Percentiles rank a stretch among this genome's conserved stretches.
Conservation (phyloP, 139 green algal species). For the Nannochloris sp. region DNA sequence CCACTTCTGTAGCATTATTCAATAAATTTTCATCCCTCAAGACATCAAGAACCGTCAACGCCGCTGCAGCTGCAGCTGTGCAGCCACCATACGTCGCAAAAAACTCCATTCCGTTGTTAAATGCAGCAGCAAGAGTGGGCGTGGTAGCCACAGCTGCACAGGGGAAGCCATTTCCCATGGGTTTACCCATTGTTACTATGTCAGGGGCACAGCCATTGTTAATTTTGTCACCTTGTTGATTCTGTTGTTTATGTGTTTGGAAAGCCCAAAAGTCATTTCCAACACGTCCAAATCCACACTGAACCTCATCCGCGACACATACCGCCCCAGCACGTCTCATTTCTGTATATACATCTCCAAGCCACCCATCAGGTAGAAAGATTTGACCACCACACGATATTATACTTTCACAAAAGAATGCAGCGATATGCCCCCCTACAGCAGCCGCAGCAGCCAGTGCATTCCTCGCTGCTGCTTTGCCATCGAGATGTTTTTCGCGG, state of each 20-base stretch:
- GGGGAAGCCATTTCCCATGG: slow-evolving; percentile 91
- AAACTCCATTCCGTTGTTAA: slow-evolving; percentile 55
- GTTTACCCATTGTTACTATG: slow-evolving; percentile 87
- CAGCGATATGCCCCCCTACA: slow-evolving; percentile 62
- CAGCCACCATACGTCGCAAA: slow-evolving; percentile 94
- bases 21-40: slow-evolving; percentile 30
- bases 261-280: slow-evolving; percentile 93
- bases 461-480: slow-evolving; percentile 42
- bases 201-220: slow-evolving; percentile 73
- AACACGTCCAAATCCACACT: slow-evolving; percentile 66
- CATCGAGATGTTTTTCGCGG: slow-evolving; percentile 71
- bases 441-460: slow-evolving; percentile 51
- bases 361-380: slow-evolving; percentile 72
- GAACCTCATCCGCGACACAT: slow-evolving; percentile 96
- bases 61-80: slow-evolving; percentile 69
- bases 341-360: slow-evolving; percentile 70
- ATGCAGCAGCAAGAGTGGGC: slow-evolving; percentile 62
- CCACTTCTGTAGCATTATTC: slow-evolving; percentile 11
- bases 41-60: slow-evolving; percentile 73
- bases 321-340: slow-evolving; percentile 76
- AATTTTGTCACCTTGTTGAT: no score
- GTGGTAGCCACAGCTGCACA: slow-evolving; percentile 91
- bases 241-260: slow-evolving; percentile 55
- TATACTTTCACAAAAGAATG: slow-evolving; percentile 89
- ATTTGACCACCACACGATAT: slow-evolving; percentile 82